Base-by-base conservation (phyloP, 1,284 basidiomycete species). In the Jaminaea rosea region DNA sequence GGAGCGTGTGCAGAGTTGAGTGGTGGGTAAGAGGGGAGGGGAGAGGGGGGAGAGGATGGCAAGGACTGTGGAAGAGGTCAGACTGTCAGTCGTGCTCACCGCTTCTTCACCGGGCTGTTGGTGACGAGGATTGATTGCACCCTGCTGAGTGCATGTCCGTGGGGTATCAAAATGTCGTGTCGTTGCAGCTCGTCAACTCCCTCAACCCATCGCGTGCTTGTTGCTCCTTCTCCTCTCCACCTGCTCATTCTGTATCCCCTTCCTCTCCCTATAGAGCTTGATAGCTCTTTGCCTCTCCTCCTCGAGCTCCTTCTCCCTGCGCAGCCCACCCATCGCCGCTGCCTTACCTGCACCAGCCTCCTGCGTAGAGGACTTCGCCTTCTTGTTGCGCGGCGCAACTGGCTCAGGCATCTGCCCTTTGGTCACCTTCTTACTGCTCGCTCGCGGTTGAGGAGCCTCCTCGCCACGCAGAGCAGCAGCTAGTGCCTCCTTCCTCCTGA, bases 261-360 rank as follows among this genome's bases (percentile, higher is more conserved):
- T 70, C 50, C 51, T 50, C 55, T 56, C 52, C 1, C 67, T 60
- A 44, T 70, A 70, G n/a, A 56, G 52, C 29, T 56, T 52, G 51
- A 70, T 62, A 27, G 53, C 64, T 31, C 55, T 56, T 23, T 68
- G 46, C 23, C 67, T 57, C 56, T 70, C 67, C 39, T 67, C 58
- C 28, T 62, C 59, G 19, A 70, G 59, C 5, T 19, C 26, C 32
- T 42, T 17, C 42, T 51, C 19, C 26, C 49, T 13, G 8, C 41
- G 8, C 9, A 31, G 21, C 21, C 49, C 26, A 31, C 49, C 19
- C 8, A 17, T n/a, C 27, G 29, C 26, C 36, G 36, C 42, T n/a
- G n/a, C n/a, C n/a, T n/a, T n/a, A n/a, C n/a, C n/a, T n/a, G n/a
- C n/a, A n/a, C n/a, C n/a, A n/a, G n/a, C n/a, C n/a, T n/a, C n/a